These are phyloP conservation scores for Chrysanthemum makinoi DNA, from an alignment of 129 eudicot species.

Conservation along the genomic window DNA sequence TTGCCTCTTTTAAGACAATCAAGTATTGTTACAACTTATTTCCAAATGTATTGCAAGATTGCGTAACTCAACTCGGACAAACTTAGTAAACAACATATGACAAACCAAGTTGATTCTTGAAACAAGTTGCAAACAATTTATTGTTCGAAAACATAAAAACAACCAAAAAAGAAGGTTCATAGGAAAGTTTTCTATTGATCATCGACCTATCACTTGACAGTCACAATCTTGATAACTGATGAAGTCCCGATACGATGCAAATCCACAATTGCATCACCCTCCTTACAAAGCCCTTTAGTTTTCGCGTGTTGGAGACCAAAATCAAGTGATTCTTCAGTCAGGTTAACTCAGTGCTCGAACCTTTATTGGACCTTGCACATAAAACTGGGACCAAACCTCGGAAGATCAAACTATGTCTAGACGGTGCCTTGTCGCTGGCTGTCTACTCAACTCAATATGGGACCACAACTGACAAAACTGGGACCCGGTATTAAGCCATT, in stretches of 20 bases:
- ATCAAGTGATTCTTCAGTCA: constrained; percentile 32
- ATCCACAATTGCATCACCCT: constrained; percentile 35
- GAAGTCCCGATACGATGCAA: constrained; percentile 36
- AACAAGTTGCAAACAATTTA: constrained; percentile 11
- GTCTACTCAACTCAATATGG: constrained; percentile 14
- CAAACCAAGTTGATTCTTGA: not conserved
- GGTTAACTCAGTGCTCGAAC: constrained; percentile 20
- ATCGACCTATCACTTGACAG: constrained; percentile 27
- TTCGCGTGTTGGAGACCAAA: constrained; percentile 34
- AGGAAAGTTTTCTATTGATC: not conserved
- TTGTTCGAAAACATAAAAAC: constrained; percentile 6
- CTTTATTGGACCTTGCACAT: constrained; percentile 20
- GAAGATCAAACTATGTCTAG: constrained; percentile 25
- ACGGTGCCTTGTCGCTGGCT: constrained; percentile 22
- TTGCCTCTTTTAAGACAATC: too few relatives aligned
- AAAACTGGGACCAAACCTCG: constrained; percentile 36
- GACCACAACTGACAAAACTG: constrained; percentile 19
- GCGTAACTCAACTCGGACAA: too few relatives aligned
- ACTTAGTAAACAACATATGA: not conserved
- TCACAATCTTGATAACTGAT: constrained; percentile 36
- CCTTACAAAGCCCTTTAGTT: constrained; percentile 31
- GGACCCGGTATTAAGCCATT: too few relatives aligned
- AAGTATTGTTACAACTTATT: too few relatives aligned
- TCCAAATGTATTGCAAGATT: too few relatives aligned
- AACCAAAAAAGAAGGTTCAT: not conserved